Base-by-base conservation (phyloP, 441 rosid genomes). In the Corymbia citriodora region DNA sequence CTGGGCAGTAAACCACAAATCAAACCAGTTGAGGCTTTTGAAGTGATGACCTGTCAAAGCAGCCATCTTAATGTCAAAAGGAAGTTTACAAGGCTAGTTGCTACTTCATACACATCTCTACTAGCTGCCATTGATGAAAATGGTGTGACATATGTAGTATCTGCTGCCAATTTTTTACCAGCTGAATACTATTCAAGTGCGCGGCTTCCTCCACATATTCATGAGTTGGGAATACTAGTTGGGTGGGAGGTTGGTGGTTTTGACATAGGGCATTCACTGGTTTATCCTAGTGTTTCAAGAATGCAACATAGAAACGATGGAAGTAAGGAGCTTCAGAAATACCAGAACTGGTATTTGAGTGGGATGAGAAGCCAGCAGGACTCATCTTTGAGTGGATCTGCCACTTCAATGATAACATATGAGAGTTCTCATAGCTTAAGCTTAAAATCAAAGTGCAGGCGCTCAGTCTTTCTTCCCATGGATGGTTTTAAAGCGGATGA, bases 51-150 rank as follows among this genome's bases (percentile, higher is more conserved):
- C 89, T 89, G 89, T 92, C 90, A 82, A 61, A 55, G 55, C 92
- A 92, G 88, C 89, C 87, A 87, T 90, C 90, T 88, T 87, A 87
- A 70, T 90, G 88, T 91, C 89, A 93, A 92, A 94, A 94, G 95
- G 93, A 95, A 90, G 91, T 98, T 98, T 95, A 96, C 93, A 93
- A 97, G 93, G 95, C 93, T 98, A 91, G 92, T 97, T 88, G 92
- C 91, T 93, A 96, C 98, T 88, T 96, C 97, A 89, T 92, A 95
- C 92, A 95, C 97, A 91, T 94, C 99, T 90, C 95, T 95, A 90
- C 86, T 98, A 91, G 98, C 99, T 74, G 98, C 96, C 72, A 95
- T 96, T 92, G 99, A 98, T 92, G 96, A 96, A 92, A 92, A 90
- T 91, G 98, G 98, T 89, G 91, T 96, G 90, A 91, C 94, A 63